Evolutionary conservation across 306 rosid genomes (phyloP).

Genomic region (Argentina anserina): DNA sequence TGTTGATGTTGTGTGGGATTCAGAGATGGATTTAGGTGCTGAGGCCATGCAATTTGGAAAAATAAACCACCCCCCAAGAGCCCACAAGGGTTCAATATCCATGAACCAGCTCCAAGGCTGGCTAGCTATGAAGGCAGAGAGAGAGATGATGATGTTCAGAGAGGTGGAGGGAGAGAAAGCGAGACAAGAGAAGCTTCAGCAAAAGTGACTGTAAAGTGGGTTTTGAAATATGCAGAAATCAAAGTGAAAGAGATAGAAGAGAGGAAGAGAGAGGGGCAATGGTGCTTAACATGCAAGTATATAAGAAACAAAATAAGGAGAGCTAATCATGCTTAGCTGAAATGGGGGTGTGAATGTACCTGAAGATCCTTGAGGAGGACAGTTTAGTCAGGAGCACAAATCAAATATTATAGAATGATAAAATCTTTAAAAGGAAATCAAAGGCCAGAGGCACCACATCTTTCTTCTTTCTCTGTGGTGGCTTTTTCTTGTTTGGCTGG

Average conservation of each 20-base stretch:
- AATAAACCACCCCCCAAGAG: slow-evolving; percentile 96
- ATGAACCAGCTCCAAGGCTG: slow-evolving; percentile 78
- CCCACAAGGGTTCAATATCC: slow-evolving; percentile 99
- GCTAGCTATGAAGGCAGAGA: slow-evolving; percentile 32
- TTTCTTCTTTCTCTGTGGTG: slow-evolving; percentile 14
- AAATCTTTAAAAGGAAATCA: slow-evolving; percentile 44
- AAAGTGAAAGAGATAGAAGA: slow-evolving; percentile 26
- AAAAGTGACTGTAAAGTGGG: slow-evolving; percentile 63
- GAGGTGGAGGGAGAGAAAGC: slow-evolving; percentile 10
- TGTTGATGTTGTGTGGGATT: slow-evolving; percentile 30
- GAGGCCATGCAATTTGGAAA: slow-evolving; percentile 91
- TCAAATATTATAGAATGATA: slow-evolving; percentile 47
- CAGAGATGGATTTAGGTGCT: slow-evolving; percentile 45
- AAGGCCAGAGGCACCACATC: slow-evolving; percentile 32
- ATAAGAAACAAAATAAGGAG: slow-evolving; percentile 34
- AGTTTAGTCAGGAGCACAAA: slow-evolving; percentile 16
- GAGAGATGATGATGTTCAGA: slow-evolving; percentile 1
- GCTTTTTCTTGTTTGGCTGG: slow-evolving; percentile 68
- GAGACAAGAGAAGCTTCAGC: slow-evolving; percentile 64
- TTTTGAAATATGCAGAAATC: slow-evolving; percentile 40
- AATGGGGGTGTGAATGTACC: slow-evolving; percentile 39
- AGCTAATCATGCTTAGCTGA: background rate
- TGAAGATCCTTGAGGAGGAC: slow-evolving; percentile 30
- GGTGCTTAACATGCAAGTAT: slow-evolving; percentile 47
- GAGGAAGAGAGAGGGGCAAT: slow-evolving; percentile 21